Conservation (phyloP, 2,329 filamentous ascomycete genomes). For the Colletotrichum sp. region DNA sequence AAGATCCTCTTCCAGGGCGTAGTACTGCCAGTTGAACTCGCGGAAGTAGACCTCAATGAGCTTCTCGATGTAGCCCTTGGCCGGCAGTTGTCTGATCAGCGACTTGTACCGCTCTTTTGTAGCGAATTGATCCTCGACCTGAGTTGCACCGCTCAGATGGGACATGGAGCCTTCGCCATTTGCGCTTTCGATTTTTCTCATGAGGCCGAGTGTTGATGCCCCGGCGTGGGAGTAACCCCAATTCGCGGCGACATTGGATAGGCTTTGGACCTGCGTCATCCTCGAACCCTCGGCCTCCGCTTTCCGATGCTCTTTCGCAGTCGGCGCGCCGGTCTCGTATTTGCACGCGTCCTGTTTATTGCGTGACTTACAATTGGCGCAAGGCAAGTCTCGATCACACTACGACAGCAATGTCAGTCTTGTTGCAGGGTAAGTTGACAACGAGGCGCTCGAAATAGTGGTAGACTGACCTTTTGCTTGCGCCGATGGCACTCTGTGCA, state of each 20-base stretch:
- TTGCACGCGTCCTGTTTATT: slow-evolving; percentile 61
- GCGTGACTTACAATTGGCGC: slow-evolving; percentile 63
- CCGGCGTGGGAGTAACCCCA: slow-evolving; percentile 60
- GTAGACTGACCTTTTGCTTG: slow-evolving; percentile 57
- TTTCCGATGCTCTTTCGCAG: slow-evolving; percentile 40
- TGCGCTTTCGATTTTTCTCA: slow-evolving; percentile 58
- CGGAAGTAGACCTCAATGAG: slow-evolving; percentile 60
- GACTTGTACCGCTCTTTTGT: slow-evolving; percentile 63
- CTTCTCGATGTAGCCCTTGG: slow-evolving; percentile 57
- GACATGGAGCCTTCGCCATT: slow-evolving; percentile 37
- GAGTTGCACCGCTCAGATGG: slow-evolving; percentile 30
- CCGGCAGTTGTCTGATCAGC: slow-evolving; percentile 62
- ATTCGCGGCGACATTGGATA: slow-evolving; percentile 48
- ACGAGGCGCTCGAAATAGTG: background rate
- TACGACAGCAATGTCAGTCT: slow-evolving; percentile 28
- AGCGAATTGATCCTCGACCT: slow-evolving; percentile 40
- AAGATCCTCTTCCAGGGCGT: slow-evolving; percentile 56
- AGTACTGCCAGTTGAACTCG: slow-evolving; percentile 67
- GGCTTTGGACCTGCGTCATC: slow-evolving; percentile 30
- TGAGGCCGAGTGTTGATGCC: slow-evolving; percentile 59
- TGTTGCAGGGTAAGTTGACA: background rate
- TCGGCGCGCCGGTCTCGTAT: slow-evolving; percentile 59
- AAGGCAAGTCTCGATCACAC: slow-evolving; percentile 66
- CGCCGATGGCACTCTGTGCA: slow-evolving; percentile 69
- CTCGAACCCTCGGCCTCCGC: slow-evolving; percentile 23